Base-by-base conservation (phyloP, 768 basidiomycete species). In the Hemileccinum impolitum region DNA sequence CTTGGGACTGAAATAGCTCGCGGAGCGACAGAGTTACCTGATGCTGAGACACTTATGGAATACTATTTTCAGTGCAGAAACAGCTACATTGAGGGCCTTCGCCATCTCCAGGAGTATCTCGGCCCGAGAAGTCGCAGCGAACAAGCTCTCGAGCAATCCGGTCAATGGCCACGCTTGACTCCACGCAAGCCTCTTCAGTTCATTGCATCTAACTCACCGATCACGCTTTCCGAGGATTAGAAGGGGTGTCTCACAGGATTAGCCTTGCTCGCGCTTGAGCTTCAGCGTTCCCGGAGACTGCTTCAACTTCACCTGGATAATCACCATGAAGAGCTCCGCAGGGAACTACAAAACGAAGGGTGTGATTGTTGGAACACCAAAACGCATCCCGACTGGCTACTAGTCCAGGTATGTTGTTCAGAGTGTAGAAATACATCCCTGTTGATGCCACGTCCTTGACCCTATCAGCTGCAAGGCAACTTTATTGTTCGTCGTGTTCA, bases 401-500 rank as follows among this genome's bases (percentile, higher is more conserved):
- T 45, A 6, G 17, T 45, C 25, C 43, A 45, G 35, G 43, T 45
- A 25, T 26, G 43, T 25, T 17, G 34, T 18, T 11, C 13, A 10
- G 4, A 6, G n/a, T 26, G 5, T 9, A 2, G 6, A 6, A 2
- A 17, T 3, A 14, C 13, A 15, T 30, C 2, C 6, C 21, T 13
- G 13, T 12, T 40, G 10, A 47, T 11, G 23, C 30, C 7, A 35
- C 21, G 11, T 14, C 18, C 12, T 2, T 23, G 15, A 6, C 19
- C 43, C 8, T 14, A 34, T 40, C 45, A 79, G 78, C 67, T 80
- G 1, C 75, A 80, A 48, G 59, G 68, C 6, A 65, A 78, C 40
- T 67, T 81, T 31, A 50, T 72, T 4, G 60, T 69, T 30, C 75
- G 79, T 7, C 64, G 67, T 0, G 53, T 78, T 18, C 80, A 81